Evolutionary conservation across 345 rosid genomes (phyloP), one percentile per base, ranked within the genome.

Genomic region (Carallia pectinifolia): DNA sequence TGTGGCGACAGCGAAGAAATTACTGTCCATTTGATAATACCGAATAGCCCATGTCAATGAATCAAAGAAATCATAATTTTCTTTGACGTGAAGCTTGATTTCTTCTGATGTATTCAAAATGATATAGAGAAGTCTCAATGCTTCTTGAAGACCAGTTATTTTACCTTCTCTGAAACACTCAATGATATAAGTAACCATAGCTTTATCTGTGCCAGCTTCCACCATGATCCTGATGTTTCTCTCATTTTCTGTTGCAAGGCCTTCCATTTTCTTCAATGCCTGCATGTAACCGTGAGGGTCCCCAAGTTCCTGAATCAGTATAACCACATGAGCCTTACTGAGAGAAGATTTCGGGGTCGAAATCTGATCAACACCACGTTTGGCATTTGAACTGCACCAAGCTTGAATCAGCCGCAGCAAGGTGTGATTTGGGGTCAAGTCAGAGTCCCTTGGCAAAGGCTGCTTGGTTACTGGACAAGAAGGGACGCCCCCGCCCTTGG

Each of bases 401-500:
- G 84, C 78, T 58, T 88, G 87, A 62, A 88, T 85, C 33, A 88
- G 74, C n/a, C 88, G 74, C 55, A 64, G 73, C 1, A 85, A 72
- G 0, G 81, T 88, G 79, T 81, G 85, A 67, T 88, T 88, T 1
- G 89, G 85, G 2, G 86, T 88, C 54, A 85, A 62, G 53, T 60
- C 78, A 29, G 82, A 79, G 56, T 61, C 73, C 29, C 68, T 68
- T 0, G 83, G 88, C 69, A 88, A 62, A 0, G 75, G 83, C 70
- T 84, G 89, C 63, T 85, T 85, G 19, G 89, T 84, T 1, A 88
- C 77, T 0, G 92, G 92, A 37, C 92, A 88, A 0, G 83, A 76
- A 4, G 74, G 53, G 59, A 10, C 4, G 34, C 34, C 23, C 23
- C 23, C 62, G 19, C 64, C 33, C 33, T 40, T 76, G 36, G 72